Base-by-base conservation (phyloP, 148 eudicot species). In the Spergularia bocconei region DNA sequence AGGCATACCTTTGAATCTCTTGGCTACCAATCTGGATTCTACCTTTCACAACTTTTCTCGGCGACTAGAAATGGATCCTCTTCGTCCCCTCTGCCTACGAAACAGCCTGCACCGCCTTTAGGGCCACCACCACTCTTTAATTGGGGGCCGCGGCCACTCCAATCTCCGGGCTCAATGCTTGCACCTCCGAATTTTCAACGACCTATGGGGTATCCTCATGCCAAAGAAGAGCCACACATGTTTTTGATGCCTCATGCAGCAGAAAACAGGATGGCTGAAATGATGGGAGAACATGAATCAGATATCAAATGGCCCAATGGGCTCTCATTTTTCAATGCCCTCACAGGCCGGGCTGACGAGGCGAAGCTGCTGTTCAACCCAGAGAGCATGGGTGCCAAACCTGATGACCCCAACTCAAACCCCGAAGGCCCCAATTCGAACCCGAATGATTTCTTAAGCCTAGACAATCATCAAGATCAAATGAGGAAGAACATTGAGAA, bases 241-340 rank as follows among this genome's bases (percentile, higher is more conserved):
- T 92, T 92, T 65, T 66, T 90, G 20, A 90, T 81, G 78, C 93
- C 93, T 52, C 96, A 91, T 77, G 83, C 92, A 0, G 75, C 91
- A 0, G 90, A 88, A 78, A 87, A 89, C 19, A 79, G 87, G 59
- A 82, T 86, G 85, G 95, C 87, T 17, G 89, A 88, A 29, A 84
- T 90, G 93, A 85, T 87, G 79, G 89, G 86, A 25, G 91, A 88
- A 38, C 96, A 86, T 13, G 96, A 90, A 4, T 77, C 84, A 5
- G 97, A 90, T 69, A 86, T 90, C 86, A 94, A 94, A 39, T 94
- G 98, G 96, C 98, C 97, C 36, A 91, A 87, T 58, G 98, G 98
- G 20, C 72, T 91, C 48, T 83, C 89, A 12, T 86, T 94, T 84
- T 94, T 90, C 62, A 86, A 83, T 67, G 98, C 97, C 3, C 88